These are phyloP conservation scores for Vinca minor DNA, from an alignment of 257 asterid species.

Conservation along the genomic window DNA sequence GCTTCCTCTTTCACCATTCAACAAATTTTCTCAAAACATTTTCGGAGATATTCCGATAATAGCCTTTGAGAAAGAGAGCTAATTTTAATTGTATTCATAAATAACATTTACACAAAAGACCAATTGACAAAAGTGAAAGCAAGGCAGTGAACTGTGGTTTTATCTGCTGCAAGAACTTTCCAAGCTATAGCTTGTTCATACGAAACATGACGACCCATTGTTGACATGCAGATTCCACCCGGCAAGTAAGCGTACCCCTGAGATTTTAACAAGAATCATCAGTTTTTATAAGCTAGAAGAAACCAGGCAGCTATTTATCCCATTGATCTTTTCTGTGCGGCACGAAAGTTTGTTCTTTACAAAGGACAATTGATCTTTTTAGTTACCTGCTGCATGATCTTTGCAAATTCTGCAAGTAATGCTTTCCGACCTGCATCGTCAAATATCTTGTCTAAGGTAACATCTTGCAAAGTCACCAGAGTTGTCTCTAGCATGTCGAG, in stretches of 20 bases:
- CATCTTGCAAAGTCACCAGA: slow-evolving; percentile 79
- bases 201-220: slow-evolving; percentile 94
- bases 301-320: no score
- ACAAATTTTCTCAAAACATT: not conserved
- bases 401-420: slow-evolving; percentile 61
- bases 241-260: slow-evolving; percentile 81
- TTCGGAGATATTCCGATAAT: slow-evolving; percentile 5
- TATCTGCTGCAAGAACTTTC: slow-evolving; percentile 82
- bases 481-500: slow-evolving; percentile 95
- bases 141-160: slow-evolving; percentile 60
- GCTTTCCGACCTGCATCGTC: slow-evolving; percentile 78
- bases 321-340: no score
- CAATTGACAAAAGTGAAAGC: slow-evolving; percentile 90
- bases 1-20: slow-evolving; percentile 15
- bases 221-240: slow-evolving; percentile 83
- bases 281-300: no score
- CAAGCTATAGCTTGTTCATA: slow-evolving; percentile 86
- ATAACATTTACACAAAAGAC: slow-evolving; percentile 59
- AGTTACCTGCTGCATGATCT: slow-evolving; percentile 92
- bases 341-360: no score
- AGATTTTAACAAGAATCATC: not conserved
- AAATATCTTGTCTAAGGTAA: slow-evolving; percentile 73
- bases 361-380: not conserved
- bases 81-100: not conserved
- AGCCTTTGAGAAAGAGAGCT: slow-evolving; percentile 6